Conservation (phyloP, 2,329 filamentous ascomycete genomes). For the Colletotrichum costaricense region DNA sequence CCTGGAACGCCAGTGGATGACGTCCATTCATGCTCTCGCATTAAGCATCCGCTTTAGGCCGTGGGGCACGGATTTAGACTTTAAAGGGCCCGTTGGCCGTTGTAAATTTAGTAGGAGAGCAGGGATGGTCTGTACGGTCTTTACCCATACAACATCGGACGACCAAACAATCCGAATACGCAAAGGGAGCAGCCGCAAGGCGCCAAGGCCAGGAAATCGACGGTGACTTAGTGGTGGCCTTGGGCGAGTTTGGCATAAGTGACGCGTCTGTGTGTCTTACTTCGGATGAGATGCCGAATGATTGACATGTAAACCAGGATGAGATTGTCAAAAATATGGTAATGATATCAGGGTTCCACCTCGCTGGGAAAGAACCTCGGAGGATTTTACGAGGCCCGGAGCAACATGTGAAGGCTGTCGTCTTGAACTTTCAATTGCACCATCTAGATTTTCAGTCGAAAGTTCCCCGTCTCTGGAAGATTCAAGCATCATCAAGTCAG, state of each 20-base stretch:
- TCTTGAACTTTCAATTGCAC: neutral
- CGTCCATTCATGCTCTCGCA: neutral
- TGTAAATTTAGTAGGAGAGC: neutral
- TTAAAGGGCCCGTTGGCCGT: neutral
- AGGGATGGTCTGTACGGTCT: neutral
- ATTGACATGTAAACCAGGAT: neutral
- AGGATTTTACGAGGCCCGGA: too few relatives aligned
- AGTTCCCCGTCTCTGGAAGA: neutral
- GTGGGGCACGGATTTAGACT: too few relatives aligned
- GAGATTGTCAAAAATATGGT: neutral
- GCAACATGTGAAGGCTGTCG: neutral
- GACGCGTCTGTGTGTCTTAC: neutral
- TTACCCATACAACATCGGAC: neutral
- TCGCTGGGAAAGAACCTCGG: neutral
- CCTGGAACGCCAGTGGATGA: neutral
- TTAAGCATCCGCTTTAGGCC: neutral
- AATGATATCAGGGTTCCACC: fast-evolving
- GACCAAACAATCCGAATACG: neutral
- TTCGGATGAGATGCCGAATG: conserved; percentile 4
- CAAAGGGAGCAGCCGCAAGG: neutral
- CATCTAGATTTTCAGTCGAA: neutral
- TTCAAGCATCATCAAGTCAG: neutral
- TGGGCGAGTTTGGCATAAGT: neutral
- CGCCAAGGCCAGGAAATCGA: neutral
- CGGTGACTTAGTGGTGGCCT: neutral